Evolutionary conservation across 169 alveolate species (phyloP).

Genomic region (Babesia divergens): DNA sequence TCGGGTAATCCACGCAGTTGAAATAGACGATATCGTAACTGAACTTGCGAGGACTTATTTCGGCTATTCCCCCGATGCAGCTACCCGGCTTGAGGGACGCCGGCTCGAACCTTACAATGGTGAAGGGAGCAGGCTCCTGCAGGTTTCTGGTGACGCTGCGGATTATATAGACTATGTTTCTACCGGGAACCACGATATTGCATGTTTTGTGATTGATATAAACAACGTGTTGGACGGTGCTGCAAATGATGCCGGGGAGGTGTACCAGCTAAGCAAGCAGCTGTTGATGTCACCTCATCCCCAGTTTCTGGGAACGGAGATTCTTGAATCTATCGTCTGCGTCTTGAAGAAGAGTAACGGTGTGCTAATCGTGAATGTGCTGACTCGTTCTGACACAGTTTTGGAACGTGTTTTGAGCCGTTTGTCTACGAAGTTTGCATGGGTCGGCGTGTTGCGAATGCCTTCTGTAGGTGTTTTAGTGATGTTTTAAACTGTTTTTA

Average conservation of each 20-base stretch:
- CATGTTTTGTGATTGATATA: slow-evolving; percentile 33
- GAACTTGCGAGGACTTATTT: slow-evolving; percentile 19
- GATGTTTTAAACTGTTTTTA: not conserved
- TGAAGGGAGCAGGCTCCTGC: slow-evolving; percentile 2
- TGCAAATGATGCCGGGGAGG: not conserved
- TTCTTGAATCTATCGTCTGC: not conserved
- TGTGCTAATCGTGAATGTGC: slow-evolving; percentile 27
- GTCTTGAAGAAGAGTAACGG: slow-evolving; percentile 2
- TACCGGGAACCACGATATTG: not conserved
- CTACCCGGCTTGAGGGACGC: not conserved
- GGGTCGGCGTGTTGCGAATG: slow-evolving; percentile 39
- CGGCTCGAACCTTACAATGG: not conserved
- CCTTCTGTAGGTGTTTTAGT: slow-evolving; percentile 7
- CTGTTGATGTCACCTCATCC: slow-evolving; percentile 56
- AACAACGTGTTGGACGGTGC: slow-evolving; percentile 37
- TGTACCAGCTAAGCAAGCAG: slow-evolving; percentile 4
- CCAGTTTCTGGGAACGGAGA: slow-evolving; percentile 17
- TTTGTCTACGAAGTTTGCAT: slow-evolving; percentile 12
- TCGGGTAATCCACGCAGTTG: slow-evolving; percentile 22
- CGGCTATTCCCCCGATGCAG: slow-evolving; percentile 38
- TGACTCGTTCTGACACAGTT: slow-evolving; percentile 30
- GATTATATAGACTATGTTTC: slow-evolving; percentile 1
- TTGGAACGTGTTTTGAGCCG: slow-evolving; percentile 23
- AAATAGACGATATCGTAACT: slow-evolving; percentile 35
- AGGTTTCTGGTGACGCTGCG: slow-evolving; percentile 39